Conservation (phyloP, 495 filamentous ascomycete species). For the Hypoxylon subgilvum region DNA sequence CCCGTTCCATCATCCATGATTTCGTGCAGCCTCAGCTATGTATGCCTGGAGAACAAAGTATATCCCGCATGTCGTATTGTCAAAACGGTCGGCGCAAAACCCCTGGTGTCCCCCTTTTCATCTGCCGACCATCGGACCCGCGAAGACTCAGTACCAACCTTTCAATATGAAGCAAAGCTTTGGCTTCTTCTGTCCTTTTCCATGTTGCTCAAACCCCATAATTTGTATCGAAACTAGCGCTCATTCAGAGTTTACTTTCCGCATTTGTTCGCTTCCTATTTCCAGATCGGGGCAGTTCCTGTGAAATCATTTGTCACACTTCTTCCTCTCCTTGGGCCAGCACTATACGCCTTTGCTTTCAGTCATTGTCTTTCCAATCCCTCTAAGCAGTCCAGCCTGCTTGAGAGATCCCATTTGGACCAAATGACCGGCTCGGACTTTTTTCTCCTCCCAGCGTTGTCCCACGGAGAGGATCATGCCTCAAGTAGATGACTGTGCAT, state of each 20-base stretch:
- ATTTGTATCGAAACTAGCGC: conserved; percentile 27
- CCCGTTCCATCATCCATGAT: conserved; percentile 1
- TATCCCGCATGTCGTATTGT: neutral
- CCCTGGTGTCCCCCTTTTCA: conserved; percentile 11
- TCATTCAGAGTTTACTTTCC: conserved; percentile 28
- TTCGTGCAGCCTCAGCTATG: neutral
- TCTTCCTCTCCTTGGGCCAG: conserved; percentile 13
- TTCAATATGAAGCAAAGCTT: conserved; percentile 31
- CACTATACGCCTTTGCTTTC: conserved; percentile 12
- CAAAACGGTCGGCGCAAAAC: conserved; percentile 1
- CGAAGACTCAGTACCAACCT: conserved; percentile 3
- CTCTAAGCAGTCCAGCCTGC: conserved; percentile 3
- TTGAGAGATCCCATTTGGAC: neutral
- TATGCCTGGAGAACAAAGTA: neutral
- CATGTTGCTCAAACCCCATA: conserved; percentile 33
- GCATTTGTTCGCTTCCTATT: conserved; percentile 43
- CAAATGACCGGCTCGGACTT: conserved; percentile 4
- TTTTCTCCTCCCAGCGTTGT: conserved; percentile 5
- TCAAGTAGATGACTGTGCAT: conserved; percentile 12
- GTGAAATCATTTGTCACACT: conserved; percentile 33
- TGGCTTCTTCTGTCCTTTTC: conserved; percentile 4
- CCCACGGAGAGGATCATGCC: conserved; percentile 11
- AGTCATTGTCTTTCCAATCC: conserved; percentile 14
- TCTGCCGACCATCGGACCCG: conserved; percentile 21
- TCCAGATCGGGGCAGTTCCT: conserved; percentile 34